phyloP scores from a whole-genome alignment of 1,284 basidiomycete genomes.

The Thelephora terrestris region DNA sequence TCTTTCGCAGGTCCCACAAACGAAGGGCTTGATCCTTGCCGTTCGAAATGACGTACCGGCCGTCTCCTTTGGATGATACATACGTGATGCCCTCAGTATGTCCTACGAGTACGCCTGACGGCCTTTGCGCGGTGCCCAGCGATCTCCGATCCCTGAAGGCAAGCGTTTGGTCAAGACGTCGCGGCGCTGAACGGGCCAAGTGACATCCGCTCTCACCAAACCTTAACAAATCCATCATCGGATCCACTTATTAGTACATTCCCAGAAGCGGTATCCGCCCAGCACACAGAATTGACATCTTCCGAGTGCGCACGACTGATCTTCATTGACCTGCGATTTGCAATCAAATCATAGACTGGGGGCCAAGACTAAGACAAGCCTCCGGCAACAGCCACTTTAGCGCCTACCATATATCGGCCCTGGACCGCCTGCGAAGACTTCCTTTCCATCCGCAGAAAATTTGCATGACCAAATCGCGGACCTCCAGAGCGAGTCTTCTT shows the following conservation, averaged over 20 bases:
- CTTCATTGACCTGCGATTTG: conserved; percentile 69
- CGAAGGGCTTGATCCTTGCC: conserved; percentile 93
- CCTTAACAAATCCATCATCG: conserved; percentile 90
- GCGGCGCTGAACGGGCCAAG: background rate
- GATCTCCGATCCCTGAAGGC: conserved; percentile 80
- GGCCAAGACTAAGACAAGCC: background rate
- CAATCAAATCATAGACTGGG: conserved; percentile 84
- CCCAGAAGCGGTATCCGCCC: conserved; percentile 86
- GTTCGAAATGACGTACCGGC: conserved; percentile 93
- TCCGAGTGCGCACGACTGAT: conserved; percentile 72
- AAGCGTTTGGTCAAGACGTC: background rate
- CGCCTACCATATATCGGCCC: conserved; percentile 67
- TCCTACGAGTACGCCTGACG: conserved; percentile 88
- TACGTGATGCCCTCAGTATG: conserved; percentile 94
- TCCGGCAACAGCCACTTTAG: background rate
- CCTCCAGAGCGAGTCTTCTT: conserved; percentile 16
- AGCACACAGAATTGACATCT: conserved; percentile 95
- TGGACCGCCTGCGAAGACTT: conserved; percentile 73
- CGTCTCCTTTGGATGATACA: conserved; percentile 85
- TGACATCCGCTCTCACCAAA: conserved; percentile 55
- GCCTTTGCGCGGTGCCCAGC: conserved; percentile 66
- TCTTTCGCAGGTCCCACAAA: conserved; percentile 92
- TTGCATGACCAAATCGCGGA: conserved; percentile 39
- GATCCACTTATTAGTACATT: conserved; percentile 92
- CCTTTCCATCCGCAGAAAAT: conserved; percentile 93